Evolutionary conservation across 1,139 yeast species (phyloP), one percentile per base, ranked within the genome.

Genomic region (Protomyces inundatus): DNA sequence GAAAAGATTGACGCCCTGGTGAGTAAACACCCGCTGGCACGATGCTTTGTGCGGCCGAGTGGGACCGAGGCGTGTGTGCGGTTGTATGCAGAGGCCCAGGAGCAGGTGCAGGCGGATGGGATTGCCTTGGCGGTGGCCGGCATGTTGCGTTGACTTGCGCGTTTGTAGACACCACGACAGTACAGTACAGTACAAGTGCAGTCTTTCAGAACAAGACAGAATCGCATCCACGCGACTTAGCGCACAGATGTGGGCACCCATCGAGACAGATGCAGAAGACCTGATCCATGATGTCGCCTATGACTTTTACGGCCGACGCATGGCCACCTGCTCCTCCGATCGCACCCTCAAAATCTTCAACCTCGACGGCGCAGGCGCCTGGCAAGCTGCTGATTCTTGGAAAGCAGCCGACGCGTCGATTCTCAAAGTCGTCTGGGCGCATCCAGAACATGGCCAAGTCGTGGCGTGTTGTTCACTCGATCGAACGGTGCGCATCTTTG

Each of bases 21-120:
- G 12, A 73, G 77, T 30, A 77, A 82, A 71, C 86, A 80, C 70
- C 73, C 79, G 0, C 74, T 78, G 37, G 98, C 95, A 1, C 82
- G 98, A 72, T 86, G 96, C 2, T 93, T 93, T 76, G 98, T 93
- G 3, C 84, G 99, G 70, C 98, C 99, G 7, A 88, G 96, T 67
- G 99, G 98, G 16, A 93, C 99, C 1, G 99, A 93, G 74, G 95
- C 95, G 75, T 98, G 97, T 0, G 98, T 93, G 1, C 57, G 66
- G 71, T 89, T 93, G 7, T 93, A 93, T 70, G 95, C 97, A 1
- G 99, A 93, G 74, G 97, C 97, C 0, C 79, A 78, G 12, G 82
- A 83, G 0, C 72, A 72, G 52, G 76, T 77, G 34, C 80, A 79
- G 54, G 85, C 88, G 36, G 84, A 82, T 58, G 77, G 77, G 54